Conservation (phyloP, 2,329 filamentous ascomycete genomes). For the Verticillium isaacii region DNA sequence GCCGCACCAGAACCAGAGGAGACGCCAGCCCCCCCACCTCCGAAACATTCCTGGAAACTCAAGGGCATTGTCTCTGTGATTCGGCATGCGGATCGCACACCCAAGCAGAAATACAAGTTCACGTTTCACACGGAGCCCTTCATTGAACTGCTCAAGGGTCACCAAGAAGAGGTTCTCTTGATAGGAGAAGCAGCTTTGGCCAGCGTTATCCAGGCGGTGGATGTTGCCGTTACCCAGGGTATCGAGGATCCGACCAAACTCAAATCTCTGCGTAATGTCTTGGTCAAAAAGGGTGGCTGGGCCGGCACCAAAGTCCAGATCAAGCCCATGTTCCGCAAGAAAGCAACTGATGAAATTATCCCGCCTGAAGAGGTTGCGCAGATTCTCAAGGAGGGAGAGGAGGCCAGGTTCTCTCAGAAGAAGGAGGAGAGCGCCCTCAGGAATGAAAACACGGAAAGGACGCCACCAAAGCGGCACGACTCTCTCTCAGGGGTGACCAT, state of each 20-base stretch:
- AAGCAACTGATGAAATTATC: conserved; percentile 57
- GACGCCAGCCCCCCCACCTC: conserved; percentile 59
- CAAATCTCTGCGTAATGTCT: conserved; percentile 75
- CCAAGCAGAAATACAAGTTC: conserved; percentile 99
- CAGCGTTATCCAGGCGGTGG: conserved; percentile 86
- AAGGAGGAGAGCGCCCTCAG: conserved; percentile 7
- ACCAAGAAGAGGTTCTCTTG: conserved; percentile 92
- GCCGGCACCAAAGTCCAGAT: conserved; percentile 98
- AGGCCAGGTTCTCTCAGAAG: conserved; percentile 16
- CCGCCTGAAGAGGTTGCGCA: conserved; percentile 28
- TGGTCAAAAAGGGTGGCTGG: conserved; percentile 90
- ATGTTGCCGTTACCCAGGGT: conserved; percentile 70
- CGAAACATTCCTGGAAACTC: conserved; percentile 94
- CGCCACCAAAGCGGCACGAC: conserved; percentile 63
- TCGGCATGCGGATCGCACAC: conserved; percentile 91
- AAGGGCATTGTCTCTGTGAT: conserved; percentile 98
- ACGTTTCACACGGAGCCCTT: conserved; percentile 97
- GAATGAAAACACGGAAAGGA: conserved; percentile 18
- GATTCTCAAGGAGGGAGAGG: conserved; percentile 24
- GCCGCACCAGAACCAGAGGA: conserved; percentile 26
- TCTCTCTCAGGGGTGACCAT: conserved; percentile 87
- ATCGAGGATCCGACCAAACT: conserved; percentile 85
- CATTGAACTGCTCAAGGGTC: conserved; percentile 87
- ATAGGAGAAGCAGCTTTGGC: conserved; percentile 86
- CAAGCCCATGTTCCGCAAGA: conserved; percentile 97